Evolutionary conservation across 2,329 filamentous ascomycete genomes (phyloP).

Genomic region (Colletotrichum tamarilloi): DNA sequence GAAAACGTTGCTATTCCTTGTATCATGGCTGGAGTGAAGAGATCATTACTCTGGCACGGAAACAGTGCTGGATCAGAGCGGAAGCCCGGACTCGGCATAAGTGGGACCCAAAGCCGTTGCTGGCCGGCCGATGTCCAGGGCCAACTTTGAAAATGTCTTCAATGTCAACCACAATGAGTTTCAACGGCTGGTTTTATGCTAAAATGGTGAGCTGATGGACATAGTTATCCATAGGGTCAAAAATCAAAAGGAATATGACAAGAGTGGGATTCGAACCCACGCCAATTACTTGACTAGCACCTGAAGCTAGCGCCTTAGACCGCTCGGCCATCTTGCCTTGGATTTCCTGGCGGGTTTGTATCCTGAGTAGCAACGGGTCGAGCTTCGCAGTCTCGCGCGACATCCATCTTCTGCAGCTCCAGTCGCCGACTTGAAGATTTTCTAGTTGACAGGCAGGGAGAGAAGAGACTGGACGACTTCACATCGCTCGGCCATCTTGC

Average conservation of each 20-base stretch:
- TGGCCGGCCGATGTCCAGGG: not conserved
- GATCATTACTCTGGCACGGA: no score
- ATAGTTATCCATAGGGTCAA: accelerated
- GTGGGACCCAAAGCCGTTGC: no score
- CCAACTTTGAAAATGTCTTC: not conserved
- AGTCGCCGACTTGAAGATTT: no score
- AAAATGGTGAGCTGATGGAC: accelerated
- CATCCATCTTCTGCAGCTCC: no score
- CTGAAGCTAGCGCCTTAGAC: conserved; percentile 30
- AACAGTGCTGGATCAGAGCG: not conserved
- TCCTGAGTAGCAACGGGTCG: no score
- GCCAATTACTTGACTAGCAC: conserved; percentile 30
- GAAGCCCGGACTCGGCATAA: no score
- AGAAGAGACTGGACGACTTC: no score
- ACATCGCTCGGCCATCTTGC: no score
- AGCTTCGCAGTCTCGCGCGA: no score
- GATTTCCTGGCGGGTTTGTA: not conserved
- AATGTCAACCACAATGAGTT: not conserved
- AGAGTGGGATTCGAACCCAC: conserved; percentile 31
- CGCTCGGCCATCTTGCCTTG: conserved; percentile 28
- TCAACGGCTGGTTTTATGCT: no score
- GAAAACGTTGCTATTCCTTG: not conserved
- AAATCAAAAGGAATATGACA: not conserved
- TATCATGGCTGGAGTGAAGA: not conserved
- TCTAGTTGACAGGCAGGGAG: no score